A percentile compares a stretch with the other conserved stretches of the same genome.
phyloP scores from a whole-genome alignment of 2,329 filamentous ascomycete species.

The Chaetothyriales sp. region DNA sequence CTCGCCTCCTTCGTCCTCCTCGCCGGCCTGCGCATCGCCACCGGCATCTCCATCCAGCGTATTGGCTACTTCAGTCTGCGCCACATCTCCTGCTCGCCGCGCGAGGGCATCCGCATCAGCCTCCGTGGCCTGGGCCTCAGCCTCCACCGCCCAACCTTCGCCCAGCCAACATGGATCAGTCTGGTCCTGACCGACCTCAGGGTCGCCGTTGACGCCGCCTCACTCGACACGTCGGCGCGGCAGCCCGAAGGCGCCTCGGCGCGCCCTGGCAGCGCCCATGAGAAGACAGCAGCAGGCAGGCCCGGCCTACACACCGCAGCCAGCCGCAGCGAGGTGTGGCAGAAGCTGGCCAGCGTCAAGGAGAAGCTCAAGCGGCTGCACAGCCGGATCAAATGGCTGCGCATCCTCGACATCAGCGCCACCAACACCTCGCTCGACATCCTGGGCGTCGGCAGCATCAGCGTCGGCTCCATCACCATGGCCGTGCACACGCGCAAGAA shows the following conservation, averaged over 20 bases:
- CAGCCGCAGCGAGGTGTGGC: conserved; percentile 57
- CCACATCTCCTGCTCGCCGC: conserved; percentile 76
- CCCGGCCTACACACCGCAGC: conserved; percentile 1
- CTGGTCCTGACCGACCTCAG: conserved; percentile 75
- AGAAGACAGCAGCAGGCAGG: conserved; percentile 8
- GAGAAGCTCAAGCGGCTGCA: conserved; percentile 79
- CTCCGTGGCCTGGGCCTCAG: conserved; percentile 78
- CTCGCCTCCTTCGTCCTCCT: conserved; percentile 86
- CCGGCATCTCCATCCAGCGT: conserved; percentile 88
- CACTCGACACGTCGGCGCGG: conserved; percentile 35
- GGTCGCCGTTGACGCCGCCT: conserved; percentile 64
- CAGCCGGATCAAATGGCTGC: conserved; percentile 73
- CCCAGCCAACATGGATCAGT: conserved; percentile 92
- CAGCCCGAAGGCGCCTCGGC: conserved; percentile 2
- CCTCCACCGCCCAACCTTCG: conserved; percentile 86
- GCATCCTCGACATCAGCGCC: conserved; percentile 77
- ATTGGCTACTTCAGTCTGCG: conserved; percentile 86
- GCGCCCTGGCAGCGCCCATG: conserved; percentile 9
- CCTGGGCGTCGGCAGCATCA: conserved; percentile 67
- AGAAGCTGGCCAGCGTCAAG: conserved; percentile 61
- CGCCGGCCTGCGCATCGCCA: conserved; percentile 80
- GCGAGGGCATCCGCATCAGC: conserved; percentile 78
- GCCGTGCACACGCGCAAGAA: conserved; percentile 84
- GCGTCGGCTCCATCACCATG: conserved; percentile 70
- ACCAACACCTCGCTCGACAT: conserved; percentile 66